Evolutionary conservation across 2,329 filamentous ascomycete genomes (phyloP).

Genomic region (Purpureocillium takamizusanense): DNA sequence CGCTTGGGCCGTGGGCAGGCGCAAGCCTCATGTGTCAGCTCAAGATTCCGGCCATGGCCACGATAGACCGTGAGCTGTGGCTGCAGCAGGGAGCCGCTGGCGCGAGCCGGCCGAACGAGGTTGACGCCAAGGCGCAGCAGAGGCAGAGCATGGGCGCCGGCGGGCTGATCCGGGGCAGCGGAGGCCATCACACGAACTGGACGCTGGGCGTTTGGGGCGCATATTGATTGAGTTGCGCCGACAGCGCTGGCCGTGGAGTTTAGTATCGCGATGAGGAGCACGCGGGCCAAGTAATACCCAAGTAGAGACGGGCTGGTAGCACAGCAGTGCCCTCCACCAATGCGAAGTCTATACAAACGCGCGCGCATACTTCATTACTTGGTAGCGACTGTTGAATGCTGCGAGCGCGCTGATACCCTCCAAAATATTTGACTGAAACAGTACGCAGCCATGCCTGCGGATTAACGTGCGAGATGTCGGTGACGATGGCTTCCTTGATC

Average conservation of each 20-base stretch:
- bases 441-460: too few relatives aligned
- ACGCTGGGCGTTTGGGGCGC: constrained; percentile 55
- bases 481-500: too few relatives aligned
- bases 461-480: too few relatives aligned
- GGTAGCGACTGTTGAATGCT: too few relatives aligned
- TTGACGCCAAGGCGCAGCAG: constrained; percentile 48
- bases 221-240: constrained; percentile 20
- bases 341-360: too few relatives aligned
- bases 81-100: constrained; percentile 56
- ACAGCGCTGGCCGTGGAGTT: background rate
- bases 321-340: too few relatives aligned
- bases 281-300: background rate
- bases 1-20: constrained; percentile 65
- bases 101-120: constrained; percentile 49
- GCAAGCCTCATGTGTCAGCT: constrained; percentile 62
- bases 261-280: background rate
- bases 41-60: constrained; percentile 58
- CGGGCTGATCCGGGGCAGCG: constrained; percentile 29
- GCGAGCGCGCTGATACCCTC: too few relatives aligned
- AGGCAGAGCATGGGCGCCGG: constrained; percentile 57
- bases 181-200: constrained; percentile 41
- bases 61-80: constrained; percentile 65
- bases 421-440: too few relatives aligned
- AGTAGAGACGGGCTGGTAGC: background rate
- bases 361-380: too few relatives aligned